Evolutionary conservation across 2,329 filamentous ascomycete species (phyloP), one percentile per base, ranked within the genome.

Genomic region (Fusarium sp.): DNA sequence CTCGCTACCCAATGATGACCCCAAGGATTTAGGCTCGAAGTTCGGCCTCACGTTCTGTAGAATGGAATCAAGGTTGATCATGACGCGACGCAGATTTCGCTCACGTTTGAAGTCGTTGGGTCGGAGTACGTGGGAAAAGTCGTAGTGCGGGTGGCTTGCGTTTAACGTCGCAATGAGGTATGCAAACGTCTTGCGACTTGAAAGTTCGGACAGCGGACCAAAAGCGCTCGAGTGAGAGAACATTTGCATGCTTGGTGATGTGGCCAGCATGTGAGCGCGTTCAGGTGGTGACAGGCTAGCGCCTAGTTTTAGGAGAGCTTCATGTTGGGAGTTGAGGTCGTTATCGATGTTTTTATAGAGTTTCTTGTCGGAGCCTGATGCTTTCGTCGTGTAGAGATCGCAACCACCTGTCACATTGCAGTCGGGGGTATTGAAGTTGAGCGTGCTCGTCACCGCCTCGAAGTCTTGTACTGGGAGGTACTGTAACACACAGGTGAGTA

Each of bases 371-470:
- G 91, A 91, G 47, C 94, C 94, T 58, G 95, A 94, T 30, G 96
- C 94, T 82, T 99, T 99, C 27, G 94, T 98, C 12, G 95, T 98
- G 85, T 98, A 99, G 20, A 98, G 87, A 80, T 99, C 96, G 85
- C 95, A 98, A 71, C 93, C 93, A 74, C 96, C 96, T 28, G 94
- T 91, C 65, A 99, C 92, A 73, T 95, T 93, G 78, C 93, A 94
- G 79, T 98, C 95, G 54, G 92, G 89, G 2, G 95, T 98, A 76
- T 96, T 93, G 85, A 98, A 98, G 79, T 97, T 98, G 78, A 99
- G 89, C 69, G 95, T 93, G 82, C 92, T 92, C 66, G 94, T 95
- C 72, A 98, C 92, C 80, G 92, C 90, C 80, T 98, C 94, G 78
- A 98, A 94, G 73, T 97, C 92, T 80, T 90, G 91, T 69, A 97